Conservation (phyloP, 768 basidiomycete species). For the Boletus rubroflammeus region DNA sequence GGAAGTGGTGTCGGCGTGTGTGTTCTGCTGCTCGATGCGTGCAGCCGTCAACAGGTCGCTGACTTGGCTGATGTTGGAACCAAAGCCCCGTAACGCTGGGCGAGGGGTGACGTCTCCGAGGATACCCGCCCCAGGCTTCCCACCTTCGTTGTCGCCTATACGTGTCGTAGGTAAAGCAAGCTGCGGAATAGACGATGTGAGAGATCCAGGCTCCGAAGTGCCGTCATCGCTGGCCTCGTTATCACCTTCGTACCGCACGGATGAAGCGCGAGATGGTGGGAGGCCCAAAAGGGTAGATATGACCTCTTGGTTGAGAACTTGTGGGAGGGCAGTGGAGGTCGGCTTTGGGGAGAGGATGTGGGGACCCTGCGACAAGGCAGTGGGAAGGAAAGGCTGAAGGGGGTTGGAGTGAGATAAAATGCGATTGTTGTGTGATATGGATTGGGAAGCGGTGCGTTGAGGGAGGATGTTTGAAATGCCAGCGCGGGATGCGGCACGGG, state of each 20-base stretch:
- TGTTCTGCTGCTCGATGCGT: conserved; percentile 17
- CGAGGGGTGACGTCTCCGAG: conserved; percentile 62
- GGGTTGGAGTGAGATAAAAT: conserved; percentile 3
- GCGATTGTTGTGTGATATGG: conserved; percentile 5
- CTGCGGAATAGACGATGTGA: conserved; percentile 40
- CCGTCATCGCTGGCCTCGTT: conserved; percentile 42
- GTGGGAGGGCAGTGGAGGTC: conserved; percentile 49
- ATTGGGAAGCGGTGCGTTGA: conserved; percentile 14
- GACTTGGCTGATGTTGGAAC: conserved; percentile 32
- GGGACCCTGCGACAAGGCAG: conserved; percentile 26
- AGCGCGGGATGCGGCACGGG: conserved; percentile 17
- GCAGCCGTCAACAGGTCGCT: conserved; percentile 27
- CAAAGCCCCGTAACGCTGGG: conserved; percentile 38
- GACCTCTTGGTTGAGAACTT: conserved; percentile 69
- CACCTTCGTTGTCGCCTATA: conserved; percentile 14
- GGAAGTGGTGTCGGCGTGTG: conserved; percentile 1
- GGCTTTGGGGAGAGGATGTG: conserved; percentile 57
- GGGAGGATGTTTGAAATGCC: conserved; percentile 14
- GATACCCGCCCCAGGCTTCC: conserved; percentile 17
- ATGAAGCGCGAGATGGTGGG: conserved; percentile 36
- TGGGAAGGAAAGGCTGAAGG: conserved; percentile 13
- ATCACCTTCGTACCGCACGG: conserved; percentile 53
- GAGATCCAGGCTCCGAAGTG: conserved; percentile 38
- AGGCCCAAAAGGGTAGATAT: conserved; percentile 63
- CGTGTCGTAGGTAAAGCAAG: conserved; percentile 24